Evolutionary conservation across 179 eudicot species (phyloP).

Genomic region (Heliamphora pulchella): DNA sequence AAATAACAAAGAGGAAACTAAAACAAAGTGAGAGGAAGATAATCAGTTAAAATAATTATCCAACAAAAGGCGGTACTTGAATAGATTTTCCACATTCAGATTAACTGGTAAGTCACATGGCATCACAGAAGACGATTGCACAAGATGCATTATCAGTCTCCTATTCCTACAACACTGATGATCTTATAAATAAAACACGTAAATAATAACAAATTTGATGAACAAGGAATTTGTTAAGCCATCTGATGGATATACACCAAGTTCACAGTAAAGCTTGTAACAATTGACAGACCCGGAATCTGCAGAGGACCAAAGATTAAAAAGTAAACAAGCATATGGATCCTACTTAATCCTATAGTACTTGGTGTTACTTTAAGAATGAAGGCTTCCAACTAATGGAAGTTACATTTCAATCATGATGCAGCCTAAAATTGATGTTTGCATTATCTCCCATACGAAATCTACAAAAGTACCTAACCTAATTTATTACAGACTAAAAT

Average conservation of each 20-base stretch:
- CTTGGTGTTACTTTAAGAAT: too few relatives aligned
- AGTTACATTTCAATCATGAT: too few relatives aligned
- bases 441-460: too few relatives aligned
- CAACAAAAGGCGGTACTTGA: background rate
- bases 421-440: too few relatives aligned
- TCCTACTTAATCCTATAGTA: too few relatives aligned
- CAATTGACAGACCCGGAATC: too few relatives aligned
- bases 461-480: too few relatives aligned
- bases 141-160: background rate
- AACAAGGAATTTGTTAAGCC: background rate
- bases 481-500: too few relatives aligned
- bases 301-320: too few relatives aligned
- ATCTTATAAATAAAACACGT: background rate
- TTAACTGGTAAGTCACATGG: background rate
- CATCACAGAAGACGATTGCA: background rate
- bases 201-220: background rate
- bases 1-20: background rate
- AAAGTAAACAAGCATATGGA: too few relatives aligned
- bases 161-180: background rate
- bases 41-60: background rate
- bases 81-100: background rate
- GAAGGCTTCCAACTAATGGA: too few relatives aligned
- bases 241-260: background rate
- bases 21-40: background rate
- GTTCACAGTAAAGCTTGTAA: background rate